Evolutionary conservation across 1,284 basidiomycete genomes (phyloP).

Genomic region (Marasmius oreades): DNA sequence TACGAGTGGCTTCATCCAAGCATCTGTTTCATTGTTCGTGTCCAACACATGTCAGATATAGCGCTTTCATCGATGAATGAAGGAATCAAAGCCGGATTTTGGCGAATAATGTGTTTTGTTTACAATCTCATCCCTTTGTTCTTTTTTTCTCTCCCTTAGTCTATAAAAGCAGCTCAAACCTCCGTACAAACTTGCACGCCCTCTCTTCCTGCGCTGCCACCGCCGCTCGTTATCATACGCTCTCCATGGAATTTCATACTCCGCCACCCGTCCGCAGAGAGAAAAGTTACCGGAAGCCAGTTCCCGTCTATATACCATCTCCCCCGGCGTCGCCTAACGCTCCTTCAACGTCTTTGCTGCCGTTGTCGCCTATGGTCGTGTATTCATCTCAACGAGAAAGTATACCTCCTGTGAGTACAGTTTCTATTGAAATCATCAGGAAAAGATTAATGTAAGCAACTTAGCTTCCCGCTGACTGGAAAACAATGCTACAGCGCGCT

Average conservation of each 20-base stretch:
- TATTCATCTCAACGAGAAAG: conserved; percentile 26
- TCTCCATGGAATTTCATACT: conserved; percentile 16
- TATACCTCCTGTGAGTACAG: conserved; percentile 16
- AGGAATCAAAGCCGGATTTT: not conserved
- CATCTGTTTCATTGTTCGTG: not conserved
- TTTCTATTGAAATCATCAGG: too few species aligned
- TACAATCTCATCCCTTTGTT: not conserved
- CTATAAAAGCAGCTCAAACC: not conserved
- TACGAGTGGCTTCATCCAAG: not conserved
- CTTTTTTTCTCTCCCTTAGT: not conserved
- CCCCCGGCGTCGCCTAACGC: conserved; percentile 43
- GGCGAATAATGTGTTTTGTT: not conserved
- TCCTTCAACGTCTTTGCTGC: conserved; percentile 15
- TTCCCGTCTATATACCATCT: conserved; percentile 59
- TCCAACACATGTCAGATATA: not conserved
- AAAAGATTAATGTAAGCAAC: too few species aligned
- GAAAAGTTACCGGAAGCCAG: conserved; percentile 66
- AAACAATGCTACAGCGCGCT: not conserved
- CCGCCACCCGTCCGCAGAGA: conserved; percentile 26
- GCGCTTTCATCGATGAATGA: not conserved
- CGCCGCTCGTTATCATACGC: conserved; percentile 12
- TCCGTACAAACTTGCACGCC: not conserved
- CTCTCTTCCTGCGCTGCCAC: conserved; percentile 3
- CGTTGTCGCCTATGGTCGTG: conserved; percentile 22
- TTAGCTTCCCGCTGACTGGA: conserved; percentile 1